Base-by-base conservation (phyloP, 129 eudicot species). In the Saposhnikovia divaricata region DNA sequence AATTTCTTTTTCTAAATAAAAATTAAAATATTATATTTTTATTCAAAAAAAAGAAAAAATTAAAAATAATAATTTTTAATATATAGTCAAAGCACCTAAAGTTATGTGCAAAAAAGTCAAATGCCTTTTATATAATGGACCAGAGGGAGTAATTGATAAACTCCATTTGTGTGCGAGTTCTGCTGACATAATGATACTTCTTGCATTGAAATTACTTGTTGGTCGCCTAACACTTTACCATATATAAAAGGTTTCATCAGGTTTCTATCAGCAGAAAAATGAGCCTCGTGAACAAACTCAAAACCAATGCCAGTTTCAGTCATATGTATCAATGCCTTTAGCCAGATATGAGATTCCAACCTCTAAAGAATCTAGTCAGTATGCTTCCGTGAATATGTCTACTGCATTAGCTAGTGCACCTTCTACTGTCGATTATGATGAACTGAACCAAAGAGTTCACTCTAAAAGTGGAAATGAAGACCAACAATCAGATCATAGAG, bases 191-290 rank as follows among this genome's bases (percentile, higher is more conserved):
- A 19, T 42, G 19, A 27, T 45, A 42, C 37, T 55, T 75, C 77
- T 25, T 65, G 81, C 74, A 69, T 9, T 63, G 70, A 19, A 5
- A 55, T 43, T 45, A 28, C 28, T 57, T 76, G 75, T 38, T 76
- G 79, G 77, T 71, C 82, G 83, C 45, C 80, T 78, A 40, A 77
- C 59, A 37, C 77, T 59, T 72, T 63, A 76, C 78, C 38, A 66
- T 85, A 15, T 76, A 71, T 81, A 37, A 78, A 87, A 89, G 98
- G 80, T 85, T 74, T 87, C 90, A 73, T 83, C 91, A 83, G 90
- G 89, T 81, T 74, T 85, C 63, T 88, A 87, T 84, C 85, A 75
- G 69, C 90, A 86, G 69, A 84, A 79, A 82, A 85, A 79, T 55
- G 93, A 83, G 78, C 82, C 78, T 81, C 78, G 83, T 61, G 82